A percentile compares a stretch with the other conserved stretches of the same genome.
These are phyloP conservation scores for Diplodia mutila DNA, from an alignment of 2,329 filamentous ascomycete genomes.

Conservation along the genomic window DNA sequence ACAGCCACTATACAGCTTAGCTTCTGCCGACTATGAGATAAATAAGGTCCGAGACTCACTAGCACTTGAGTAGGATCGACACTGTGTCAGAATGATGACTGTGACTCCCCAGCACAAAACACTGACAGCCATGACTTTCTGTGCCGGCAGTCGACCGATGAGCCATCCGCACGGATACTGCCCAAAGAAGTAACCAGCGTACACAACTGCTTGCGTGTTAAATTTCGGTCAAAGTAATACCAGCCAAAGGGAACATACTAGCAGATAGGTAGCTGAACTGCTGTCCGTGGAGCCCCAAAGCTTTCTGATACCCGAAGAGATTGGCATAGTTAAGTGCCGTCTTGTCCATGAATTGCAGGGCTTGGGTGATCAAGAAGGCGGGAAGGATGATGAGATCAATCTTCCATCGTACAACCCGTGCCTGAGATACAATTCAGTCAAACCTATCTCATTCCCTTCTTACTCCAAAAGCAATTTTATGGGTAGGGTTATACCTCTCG, in stretches of 20 bases:
- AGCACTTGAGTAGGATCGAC: constrained; percentile 35
- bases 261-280: constrained; percentile 45
- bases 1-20: background rate
- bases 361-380: constrained; percentile 33
- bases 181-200: constrained; percentile 48
- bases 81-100: constrained; percentile 42
- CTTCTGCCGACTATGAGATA: background rate
- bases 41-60: background rate
- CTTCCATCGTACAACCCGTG: constrained; percentile 31
- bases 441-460: background rate
- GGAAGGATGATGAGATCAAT: constrained; percentile 34
- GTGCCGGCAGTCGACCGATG: constrained; percentile 44
- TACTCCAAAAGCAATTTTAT: too few relatives aligned
- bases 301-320: constrained; percentile 43
- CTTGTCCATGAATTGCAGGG: constrained; percentile 34
- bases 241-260: constrained; percentile 14
- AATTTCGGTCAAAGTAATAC: too few relatives aligned
- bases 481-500: constrained; percentile 25
- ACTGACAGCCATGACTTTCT: constrained; percentile 40
- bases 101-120: constrained; percentile 41
- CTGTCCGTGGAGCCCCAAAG: constrained; percentile 38
- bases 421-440: constrained; percentile 12
- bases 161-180: constrained; percentile 49
- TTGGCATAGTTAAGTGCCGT: constrained; percentile 36
- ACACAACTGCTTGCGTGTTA: constrained; percentile 33